phyloP scores from a whole-genome alignment of 495 filamentous ascomycete genomes.

The Trichoderma orchidacearum region DNA sequence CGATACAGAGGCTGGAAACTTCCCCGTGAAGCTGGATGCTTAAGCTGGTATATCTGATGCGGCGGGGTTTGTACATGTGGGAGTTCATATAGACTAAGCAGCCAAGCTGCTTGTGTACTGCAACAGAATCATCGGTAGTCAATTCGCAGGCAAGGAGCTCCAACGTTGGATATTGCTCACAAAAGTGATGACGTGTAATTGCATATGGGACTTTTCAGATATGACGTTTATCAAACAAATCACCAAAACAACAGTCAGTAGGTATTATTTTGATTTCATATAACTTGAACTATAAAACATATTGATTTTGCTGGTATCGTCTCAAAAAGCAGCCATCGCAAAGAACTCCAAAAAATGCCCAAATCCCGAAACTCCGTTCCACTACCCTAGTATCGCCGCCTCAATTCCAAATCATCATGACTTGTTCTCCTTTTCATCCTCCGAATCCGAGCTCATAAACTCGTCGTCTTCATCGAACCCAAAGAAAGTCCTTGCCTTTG shows the following conservation, averaged over 20 bases:
- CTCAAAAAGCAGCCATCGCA: not conserved
- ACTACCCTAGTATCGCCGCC: no score
- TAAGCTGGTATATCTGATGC: conserved; percentile 1
- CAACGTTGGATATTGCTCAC: not conserved
- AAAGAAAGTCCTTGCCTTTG: conserved; percentile 43
- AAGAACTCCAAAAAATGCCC: not conserved
- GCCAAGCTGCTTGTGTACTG: not conserved
- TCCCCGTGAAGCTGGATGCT: conserved; percentile 58
- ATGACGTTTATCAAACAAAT: not conserved
- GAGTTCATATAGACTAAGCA: not conserved
- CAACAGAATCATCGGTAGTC: not conserved
- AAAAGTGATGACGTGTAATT: no score
- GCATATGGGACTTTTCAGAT: no score
- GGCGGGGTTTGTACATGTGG: not conserved
- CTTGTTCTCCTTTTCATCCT: conserved; percentile 27
- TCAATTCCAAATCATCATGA: not conserved
- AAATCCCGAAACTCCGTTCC: no score
- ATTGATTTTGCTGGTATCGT: not conserved
- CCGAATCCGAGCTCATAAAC: conserved; percentile 69
- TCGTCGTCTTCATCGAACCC: conserved; percentile 90
- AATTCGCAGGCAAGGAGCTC: not conserved
- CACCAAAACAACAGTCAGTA: not conserved
- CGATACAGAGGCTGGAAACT: conserved; percentile 70
- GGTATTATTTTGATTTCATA: no score
- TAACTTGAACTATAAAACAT: no score